Evolutionary conservation across 441 rosid species (phyloP), one percentile per base, ranked within the genome.

Genomic region (Syzygium malaccense): DNA sequence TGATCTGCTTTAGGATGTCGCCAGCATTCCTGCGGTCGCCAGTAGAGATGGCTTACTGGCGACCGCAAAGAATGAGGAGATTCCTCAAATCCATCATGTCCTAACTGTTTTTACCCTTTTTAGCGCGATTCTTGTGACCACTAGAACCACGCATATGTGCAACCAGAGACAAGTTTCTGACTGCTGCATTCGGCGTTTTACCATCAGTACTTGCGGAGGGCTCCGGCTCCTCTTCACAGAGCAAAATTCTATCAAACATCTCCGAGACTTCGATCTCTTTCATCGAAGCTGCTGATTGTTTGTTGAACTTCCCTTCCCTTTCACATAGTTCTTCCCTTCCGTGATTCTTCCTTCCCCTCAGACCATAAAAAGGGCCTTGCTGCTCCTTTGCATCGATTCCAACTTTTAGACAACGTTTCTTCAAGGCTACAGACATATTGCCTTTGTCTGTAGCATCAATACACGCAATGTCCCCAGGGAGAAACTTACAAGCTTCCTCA

Each of bases 241-340:
- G 95, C 91, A 96, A 89, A n/a, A 96, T 92, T 55, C 92, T 92
- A 85, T 96, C 99, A 32, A 93, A 94, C 91, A 93, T 90, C 60
- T 92, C 95, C 1, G 94, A 91, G 9, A 93, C 89, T 88, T 95
- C 98, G 11, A 93, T 88, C 60, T 94, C 94, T 14, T 89, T 89
- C 4, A 86, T 87, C 11, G 93, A 93, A 58, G 93, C 41, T 1
- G 98, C 98, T n/a, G 94, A 94, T 55, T 92, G 96, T 91, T 97
- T 96, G 79, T 87, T 93, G 89, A 91, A 93, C 87, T 97, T 90
- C 80, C 90, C 93, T 88, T 90, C 91, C 28, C 48, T 89, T 93
- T 94, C n/a, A 88, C 45, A 88, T 88, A 68, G 91, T 91, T 92
- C 95, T 68, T 91, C 97, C 15, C 94, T 90, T 19, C 93, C 88